Base-by-base conservation (phyloP, 208 protist genomes). In the Naegleria gruberi region DNA sequence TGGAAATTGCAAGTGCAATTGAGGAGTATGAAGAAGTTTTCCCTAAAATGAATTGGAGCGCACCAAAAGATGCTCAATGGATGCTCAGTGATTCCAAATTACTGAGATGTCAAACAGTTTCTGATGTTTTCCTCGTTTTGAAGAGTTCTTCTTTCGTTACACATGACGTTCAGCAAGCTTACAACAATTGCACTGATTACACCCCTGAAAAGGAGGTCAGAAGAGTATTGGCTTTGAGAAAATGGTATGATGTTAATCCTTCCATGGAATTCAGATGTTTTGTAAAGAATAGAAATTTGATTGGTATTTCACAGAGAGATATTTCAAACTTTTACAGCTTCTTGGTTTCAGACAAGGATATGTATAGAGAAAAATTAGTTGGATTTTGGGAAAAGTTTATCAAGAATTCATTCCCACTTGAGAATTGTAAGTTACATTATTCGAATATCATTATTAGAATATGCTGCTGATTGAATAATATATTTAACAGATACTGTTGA, bases 231-330 rank as follows among this genome's bases (percentile, higher is more conserved):
- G 90, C 91, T 30, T 82, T 92, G 15, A 86, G 89, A 88, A 90
- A 90, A 82, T 93, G 51, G 57, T 89, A 77, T 45, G 57, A 89
- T 41, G 37, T 93, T 45, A 44, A 91, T 30, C 17, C 81, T 26
- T 83, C 89, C n/a, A 89, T 92, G 89, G 92, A 93, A 23, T 93
- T 93, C 87, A 90, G 92, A 90, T 93, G 91, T 43, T 92, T 91
- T 90, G 74, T 93, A 17, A 90, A 90, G 40, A 44, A 92, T 82
- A 85, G 90, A 30, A 3, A 88, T 45, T 44, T 93, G 37, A 65
- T 92, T 8, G 91, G 41, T 30, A 92, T 92, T 40, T 90, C 77
- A 46, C 92, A 93, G 82, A 47, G 91, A 51, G 82, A 93, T 82
- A 73, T 43, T 10, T 57, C 55, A 1, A 73, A 87, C 30, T 92